Evolutionary conservation across 2,329 filamentous ascomycete species (phyloP), one percentile per base, ranked within the genome.

Genomic region (Epichloe coenophiala): DNA sequence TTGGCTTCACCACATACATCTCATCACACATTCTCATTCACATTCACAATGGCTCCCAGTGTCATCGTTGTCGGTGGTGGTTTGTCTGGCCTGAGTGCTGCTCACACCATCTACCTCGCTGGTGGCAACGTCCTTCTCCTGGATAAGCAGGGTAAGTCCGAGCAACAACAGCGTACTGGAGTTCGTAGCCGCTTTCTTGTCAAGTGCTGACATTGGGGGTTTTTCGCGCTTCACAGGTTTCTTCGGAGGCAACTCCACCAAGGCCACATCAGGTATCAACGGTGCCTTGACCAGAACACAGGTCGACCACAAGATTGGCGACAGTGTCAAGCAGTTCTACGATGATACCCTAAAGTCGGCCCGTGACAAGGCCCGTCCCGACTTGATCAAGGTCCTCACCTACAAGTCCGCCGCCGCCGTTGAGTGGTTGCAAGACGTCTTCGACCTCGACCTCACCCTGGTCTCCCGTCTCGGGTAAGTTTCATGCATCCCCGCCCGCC

Each of bases 321-420:
- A 98, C 74, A 96, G 88, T 73, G 93, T 98, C 68, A 95, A 96
- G 83, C 86, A 93, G 68, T 98, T 98, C 72, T 98, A 98, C 79
- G 89, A 97, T 59, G 93, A 98, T 69, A 98, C 93, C 53, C 74
- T 97, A 65, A 97, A 97, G 76, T 98, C 93, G 27, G 93, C 93
- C 60, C 84, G 93, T 75, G 93, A 98, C 74, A 94, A 97, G 85
- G 93, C 93, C 51, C 84, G 93, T 58, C 93, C 93, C 52, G 93
- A 97, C 62, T 80, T 98, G 59, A 97, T 98, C 81, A 96, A 94
- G 77, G 93, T 98, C 60, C 81, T 98, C 59, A 98, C 93, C 65
- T 97, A 98, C 82, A 95, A 98, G 76, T 98, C 93, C 51, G 90
- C 93, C 38, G 80, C 90, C 46, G 93, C 93, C 54, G 90, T 98